Conservation (phyloP, 2,329 filamentous ascomycete genomes). For the Elsinoe necatrix region DNA sequence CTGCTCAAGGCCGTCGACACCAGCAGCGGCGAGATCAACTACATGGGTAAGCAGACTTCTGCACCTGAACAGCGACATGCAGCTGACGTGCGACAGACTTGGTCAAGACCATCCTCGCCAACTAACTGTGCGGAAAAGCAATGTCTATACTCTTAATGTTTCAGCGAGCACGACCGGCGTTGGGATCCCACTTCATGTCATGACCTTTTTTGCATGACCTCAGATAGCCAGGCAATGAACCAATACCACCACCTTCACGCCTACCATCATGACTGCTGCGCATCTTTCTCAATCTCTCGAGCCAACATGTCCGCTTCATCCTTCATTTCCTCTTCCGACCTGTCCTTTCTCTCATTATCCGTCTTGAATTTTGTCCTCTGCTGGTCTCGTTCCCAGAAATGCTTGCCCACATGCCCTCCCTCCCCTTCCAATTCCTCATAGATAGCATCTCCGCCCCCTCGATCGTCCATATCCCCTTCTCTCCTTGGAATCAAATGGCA, state of each 20-base stretch:
- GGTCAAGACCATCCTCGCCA: constrained; percentile 35
- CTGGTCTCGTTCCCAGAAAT: constrained; percentile 49
- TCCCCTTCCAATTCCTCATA: constrained; percentile 78
- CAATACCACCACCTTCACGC: neutral
- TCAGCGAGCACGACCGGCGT: constrained; percentile 14
- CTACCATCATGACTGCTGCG: neutral
- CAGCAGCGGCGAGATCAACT: constrained; percentile 93
- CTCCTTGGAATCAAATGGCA: constrained; percentile 78
- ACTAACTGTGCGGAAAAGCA: constrained; percentile 21
- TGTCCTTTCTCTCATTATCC: constrained; percentile 53
- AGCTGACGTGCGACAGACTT: constrained; percentile 25
- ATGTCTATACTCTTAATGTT: constrained; percentile 14
- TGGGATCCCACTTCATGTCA: constrained; percentile 7
- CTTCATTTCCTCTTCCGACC: constrained; percentile 67
- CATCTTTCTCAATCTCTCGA: constrained; percentile 43
- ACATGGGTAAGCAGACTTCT: constrained; percentile 59
- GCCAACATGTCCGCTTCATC: constrained; percentile 64
- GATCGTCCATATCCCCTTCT: constrained; percentile 48
- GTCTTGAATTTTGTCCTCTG: constrained; percentile 25
- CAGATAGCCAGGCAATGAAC: constrained; percentile 9
- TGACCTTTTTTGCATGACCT: constrained; percentile 9
- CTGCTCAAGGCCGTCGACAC: constrained; percentile 97
- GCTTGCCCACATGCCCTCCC: constrained; percentile 71
- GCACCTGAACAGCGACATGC: constrained; percentile 5
- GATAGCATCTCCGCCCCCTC: constrained; percentile 60